Evolutionary conservation across 441 rosid genomes (phyloP).

Genomic region (Arabidopsis lyrata): DNA sequence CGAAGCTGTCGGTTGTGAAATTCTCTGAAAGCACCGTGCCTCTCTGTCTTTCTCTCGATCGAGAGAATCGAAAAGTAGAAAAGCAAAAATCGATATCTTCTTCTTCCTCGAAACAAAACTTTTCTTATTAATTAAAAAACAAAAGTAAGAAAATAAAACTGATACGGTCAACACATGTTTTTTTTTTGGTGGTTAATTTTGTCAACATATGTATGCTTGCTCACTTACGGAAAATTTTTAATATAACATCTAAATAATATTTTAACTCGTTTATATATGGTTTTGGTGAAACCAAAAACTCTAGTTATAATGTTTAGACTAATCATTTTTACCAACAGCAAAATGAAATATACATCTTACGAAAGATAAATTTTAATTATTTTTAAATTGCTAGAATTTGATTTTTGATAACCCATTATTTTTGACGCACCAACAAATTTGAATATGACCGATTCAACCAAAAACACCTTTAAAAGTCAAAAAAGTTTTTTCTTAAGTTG

Average conservation of each 20-base stretch:
- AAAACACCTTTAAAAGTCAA: neutral
- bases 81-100: constrained; percentile 34
- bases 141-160: neutral
- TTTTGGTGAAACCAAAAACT: constrained; percentile 26
- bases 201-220: too few relatives aligned
- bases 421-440: constrained; percentile 18
- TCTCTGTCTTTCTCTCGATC: constrained; percentile 41
- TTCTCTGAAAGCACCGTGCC: constrained; percentile 13
- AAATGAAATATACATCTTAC: too few relatives aligned
- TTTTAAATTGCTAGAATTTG: neutral
- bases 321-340: too few relatives aligned
- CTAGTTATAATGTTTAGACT: too few relatives aligned
- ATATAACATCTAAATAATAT: neutral
- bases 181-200: neutral
- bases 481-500: too few relatives aligned
- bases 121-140: neutral
- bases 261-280: constrained; percentile 4
- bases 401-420: too few relatives aligned
- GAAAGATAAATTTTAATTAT: neutral
- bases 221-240: neutral
- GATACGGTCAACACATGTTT: constrained; percentile 36
- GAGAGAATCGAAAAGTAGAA: constrained; percentile 36
- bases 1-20: constrained; percentile 35
- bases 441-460: constrained; percentile 26
- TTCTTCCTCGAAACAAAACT: constrained; percentile 23